Conservation (phyloP, 495 filamentous ascomycete species). For the Cudoniella acicularis region DNA sequence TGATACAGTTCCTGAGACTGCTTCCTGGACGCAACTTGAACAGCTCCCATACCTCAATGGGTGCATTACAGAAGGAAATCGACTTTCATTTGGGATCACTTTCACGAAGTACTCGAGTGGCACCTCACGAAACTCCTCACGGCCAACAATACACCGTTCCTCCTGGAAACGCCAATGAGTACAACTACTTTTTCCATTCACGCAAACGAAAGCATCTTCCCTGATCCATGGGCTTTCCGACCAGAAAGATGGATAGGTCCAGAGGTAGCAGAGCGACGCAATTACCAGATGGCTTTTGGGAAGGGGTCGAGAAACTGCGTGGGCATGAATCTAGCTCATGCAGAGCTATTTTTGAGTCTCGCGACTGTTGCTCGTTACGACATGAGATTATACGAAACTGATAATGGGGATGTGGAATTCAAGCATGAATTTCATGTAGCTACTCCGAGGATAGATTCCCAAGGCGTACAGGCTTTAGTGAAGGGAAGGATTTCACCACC, state of each 20-base stretch:
- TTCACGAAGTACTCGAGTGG: constrained; percentile 28
- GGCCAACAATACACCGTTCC: constrained; percentile 27
- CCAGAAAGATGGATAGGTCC: constrained; percentile 43
- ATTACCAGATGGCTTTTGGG: constrained; percentile 25
- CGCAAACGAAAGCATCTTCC: constrained; percentile 39
- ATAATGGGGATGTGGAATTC: constrained; percentile 21
- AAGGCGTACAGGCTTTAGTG: constrained; percentile 27
- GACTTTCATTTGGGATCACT: constrained; percentile 40
- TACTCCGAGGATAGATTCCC: constrained; percentile 11
- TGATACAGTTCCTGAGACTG: constrained; percentile 1
- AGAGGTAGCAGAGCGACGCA: constrained; percentile 12
- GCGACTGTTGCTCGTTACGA: constrained; percentile 22
- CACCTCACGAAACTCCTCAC: constrained; percentile 29
- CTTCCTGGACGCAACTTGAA: constrained; percentile 29
- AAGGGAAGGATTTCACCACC: too few relatives aligned
- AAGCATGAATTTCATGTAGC: constrained; percentile 23
- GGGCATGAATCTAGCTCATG: constrained; percentile 33
- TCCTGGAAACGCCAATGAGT: constrained; percentile 34
- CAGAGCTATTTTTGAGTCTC: constrained; percentile 29
- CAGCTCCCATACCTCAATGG: constrained; percentile 43
- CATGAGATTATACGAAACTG: constrained; percentile 29
- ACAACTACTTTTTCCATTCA: constrained; percentile 39
- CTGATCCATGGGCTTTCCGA: constrained; percentile 36
- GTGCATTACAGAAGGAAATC: constrained; percentile 31
- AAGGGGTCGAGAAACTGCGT: constrained; percentile 27